Evolutionary conservation across 352 stramenopile genomes (phyloP), one percentile per base, ranked within the genome.

Genomic region (Stramenopiles sp.): DNA sequence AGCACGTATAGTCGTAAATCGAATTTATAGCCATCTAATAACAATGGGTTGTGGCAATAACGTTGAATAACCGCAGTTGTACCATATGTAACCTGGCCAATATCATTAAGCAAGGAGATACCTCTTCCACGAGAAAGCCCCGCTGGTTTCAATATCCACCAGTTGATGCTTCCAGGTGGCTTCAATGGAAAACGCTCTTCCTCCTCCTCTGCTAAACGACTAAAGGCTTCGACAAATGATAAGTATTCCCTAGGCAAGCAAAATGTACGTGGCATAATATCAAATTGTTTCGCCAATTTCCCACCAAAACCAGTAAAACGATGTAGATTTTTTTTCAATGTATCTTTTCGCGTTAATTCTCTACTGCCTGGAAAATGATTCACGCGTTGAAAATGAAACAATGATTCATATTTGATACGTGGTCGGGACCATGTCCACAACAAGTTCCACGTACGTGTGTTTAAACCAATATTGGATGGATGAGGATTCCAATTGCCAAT

Each of bases 331-430:
- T 92, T 90, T 82, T 95, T 94, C 43, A 97, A 86, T 38, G 93
- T 89, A 85, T 97, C 93, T 81, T 98, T 98, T 27, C 93, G 85
- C 0, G 92, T 97, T 0, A 98, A 81, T 78, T 88, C 86, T 77
- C 91, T 91, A 7, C 90, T 90, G 63, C 93, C 83, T 63, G 92
- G 85, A 82, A 97, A 97, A 81, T 97, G 90, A 83, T 97, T 98
- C 31, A 98, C 91, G 63, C 92, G 92, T 82, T 98, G 94, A 89
- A 91, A n/a, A n/a, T n/a, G n/a, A n/a, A n/a, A n/a, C n/a, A n/a
- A n/a, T n/a, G n/a, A n/a, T n/a, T n/a, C n/a, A n/a, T n/a, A n/a
- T n/a, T n/a, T n/a, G n/a, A n/a, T n/a, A n/a, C n/a, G n/a, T n/a
- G n/a, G n/a, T n/a, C n/a, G n/a, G n/a, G n/a, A n/a, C n/a, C n/a